Evolutionary conservation across 2,329 filamentous ascomycete species (phyloP).

Genomic region (Ceratocystis destructans): DNA sequence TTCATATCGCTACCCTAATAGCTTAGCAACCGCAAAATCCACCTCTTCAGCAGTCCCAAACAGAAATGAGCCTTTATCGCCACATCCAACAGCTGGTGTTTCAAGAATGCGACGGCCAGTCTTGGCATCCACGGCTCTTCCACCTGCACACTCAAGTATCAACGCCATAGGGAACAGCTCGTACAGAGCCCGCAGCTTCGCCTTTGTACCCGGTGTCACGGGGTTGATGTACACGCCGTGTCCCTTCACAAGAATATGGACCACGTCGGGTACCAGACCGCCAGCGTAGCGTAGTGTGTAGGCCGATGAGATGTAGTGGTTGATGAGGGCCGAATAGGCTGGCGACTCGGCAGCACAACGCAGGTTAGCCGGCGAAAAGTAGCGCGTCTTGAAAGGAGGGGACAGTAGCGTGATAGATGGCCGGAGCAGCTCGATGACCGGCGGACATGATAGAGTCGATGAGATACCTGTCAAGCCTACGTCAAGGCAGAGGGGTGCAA

Average conservation of each 20-base stretch:
- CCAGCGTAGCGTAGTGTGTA: slow-evolving; percentile 49
- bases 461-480: slow-evolving; percentile 29
- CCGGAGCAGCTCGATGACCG: slow-evolving; percentile 29
- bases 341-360: slow-evolving; percentile 40
- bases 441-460: neutral
- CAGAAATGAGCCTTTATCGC: slow-evolving; percentile 37
- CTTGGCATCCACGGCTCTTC: slow-evolving; percentile 38
- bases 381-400: slow-evolving; percentile 35
- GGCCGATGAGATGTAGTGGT: slow-evolving; percentile 35
- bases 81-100: slow-evolving; percentile 28
- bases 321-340: slow-evolving; percentile 37
- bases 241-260: slow-evolving; percentile 45
- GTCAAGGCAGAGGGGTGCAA: slow-evolving; percentile 36
- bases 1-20: neutral
- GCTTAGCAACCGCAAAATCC: slow-evolving; percentile 24
- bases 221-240: slow-evolving; percentile 49
- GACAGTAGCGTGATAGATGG: slow-evolving; percentile 28
- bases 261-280: slow-evolving; percentile 47
- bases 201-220: slow-evolving; percentile 36
- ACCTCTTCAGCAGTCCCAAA: slow-evolving; percentile 40
- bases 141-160: slow-evolving; percentile 46
- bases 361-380: slow-evolving; percentile 50
- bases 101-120: slow-evolving; percentile 32
- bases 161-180: slow-evolving; percentile 48
- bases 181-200: slow-evolving; percentile 46